A percentile compares a stretch with the other conserved stretches of the same genome.
Evolutionary conservation across 345 rosid genomes (phyloP).

Genomic region (Citrus mangshanensis): DNA sequence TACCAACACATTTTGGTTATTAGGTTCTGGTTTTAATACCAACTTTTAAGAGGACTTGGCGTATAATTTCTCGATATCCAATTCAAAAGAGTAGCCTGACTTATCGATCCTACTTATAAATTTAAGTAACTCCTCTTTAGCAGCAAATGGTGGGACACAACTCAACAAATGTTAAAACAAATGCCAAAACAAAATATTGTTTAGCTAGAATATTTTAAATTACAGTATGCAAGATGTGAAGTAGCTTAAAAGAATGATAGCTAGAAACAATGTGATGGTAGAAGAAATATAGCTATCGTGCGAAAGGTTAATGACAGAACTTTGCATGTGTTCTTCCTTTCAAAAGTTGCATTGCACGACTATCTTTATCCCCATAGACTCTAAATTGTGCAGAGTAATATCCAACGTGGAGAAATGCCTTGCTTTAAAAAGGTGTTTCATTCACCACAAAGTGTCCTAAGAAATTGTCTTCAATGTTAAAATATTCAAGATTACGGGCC

Average conservation of each 20-base stretch:
- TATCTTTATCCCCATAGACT: neutral
- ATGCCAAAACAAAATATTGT: neutral
- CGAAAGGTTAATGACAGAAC: neutral
- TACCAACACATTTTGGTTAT: no score
- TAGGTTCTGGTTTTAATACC: no score
- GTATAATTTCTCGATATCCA: accelerated
- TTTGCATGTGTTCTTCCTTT: neutral
- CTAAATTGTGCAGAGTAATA: neutral
- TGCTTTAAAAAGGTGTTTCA: neutral
- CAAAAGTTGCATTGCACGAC: neutral
- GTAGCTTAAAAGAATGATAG: no score
- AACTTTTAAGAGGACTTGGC: no score
- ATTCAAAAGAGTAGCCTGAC: no score
- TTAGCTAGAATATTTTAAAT: no score
- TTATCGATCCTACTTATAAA: no score
- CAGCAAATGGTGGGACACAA: no score
- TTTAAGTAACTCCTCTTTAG: no score
- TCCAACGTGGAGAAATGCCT: neutral
- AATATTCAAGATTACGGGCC: neutral
- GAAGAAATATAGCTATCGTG: neutral
- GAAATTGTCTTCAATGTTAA: neutral
- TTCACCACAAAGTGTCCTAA: neutral
- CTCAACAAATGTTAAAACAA: neutral
- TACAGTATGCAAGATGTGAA: no score
- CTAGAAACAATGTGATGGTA: neutral